Percentiles rank a stretch among this genome's conserved stretches.
Evolutionary conservation across 305 asterid genomes (phyloP).

Genomic region (Striga hermonthica): DNA sequence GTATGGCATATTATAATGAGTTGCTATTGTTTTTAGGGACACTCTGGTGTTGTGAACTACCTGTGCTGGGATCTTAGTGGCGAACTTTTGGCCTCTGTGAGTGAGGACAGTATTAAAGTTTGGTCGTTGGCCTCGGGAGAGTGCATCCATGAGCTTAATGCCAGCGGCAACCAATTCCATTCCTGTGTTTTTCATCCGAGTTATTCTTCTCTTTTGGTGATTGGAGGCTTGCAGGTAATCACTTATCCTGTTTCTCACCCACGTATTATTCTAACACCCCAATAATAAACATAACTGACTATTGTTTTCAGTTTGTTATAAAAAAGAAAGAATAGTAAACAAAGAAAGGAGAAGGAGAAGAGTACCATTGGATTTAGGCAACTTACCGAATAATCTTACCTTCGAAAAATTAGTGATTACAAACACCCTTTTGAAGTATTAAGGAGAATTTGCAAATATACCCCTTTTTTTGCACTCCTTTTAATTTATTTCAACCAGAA

Average conservation of each 20-base stretch:
- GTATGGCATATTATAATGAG: background rate
- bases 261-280: background rate
- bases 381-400: too few relatives aligned
- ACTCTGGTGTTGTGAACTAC: slow-evolving; percentile 77
- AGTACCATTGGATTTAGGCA: too few relatives aligned
- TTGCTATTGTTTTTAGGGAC: slow-evolving; percentile 48
- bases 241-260: slow-evolving; percentile 20
- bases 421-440: too few relatives aligned
- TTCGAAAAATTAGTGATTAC: too few relatives aligned
- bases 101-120: slow-evolving; percentile 88
- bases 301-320: too few relatives aligned
- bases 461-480: too few relatives aligned
- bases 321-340: too few relatives aligned
- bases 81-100: slow-evolving; percentile 83
- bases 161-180: slow-evolving; percentile 79
- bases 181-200: slow-evolving; percentile 97
- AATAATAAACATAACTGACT: too few relatives aligned
- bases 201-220: slow-evolving; percentile 77
- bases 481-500: too few relatives aligned
- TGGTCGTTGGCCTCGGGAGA: slow-evolving; percentile 88
- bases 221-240: slow-evolving; percentile 76
- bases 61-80: slow-evolving; percentile 93
- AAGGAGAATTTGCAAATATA: too few relatives aligned
- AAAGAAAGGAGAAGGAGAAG: too few relatives aligned
- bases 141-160: slow-evolving; percentile 76